Conservation (phyloP, 2,329 filamentous ascomycete species). For the Orbilia blumenaviensis region DNA sequence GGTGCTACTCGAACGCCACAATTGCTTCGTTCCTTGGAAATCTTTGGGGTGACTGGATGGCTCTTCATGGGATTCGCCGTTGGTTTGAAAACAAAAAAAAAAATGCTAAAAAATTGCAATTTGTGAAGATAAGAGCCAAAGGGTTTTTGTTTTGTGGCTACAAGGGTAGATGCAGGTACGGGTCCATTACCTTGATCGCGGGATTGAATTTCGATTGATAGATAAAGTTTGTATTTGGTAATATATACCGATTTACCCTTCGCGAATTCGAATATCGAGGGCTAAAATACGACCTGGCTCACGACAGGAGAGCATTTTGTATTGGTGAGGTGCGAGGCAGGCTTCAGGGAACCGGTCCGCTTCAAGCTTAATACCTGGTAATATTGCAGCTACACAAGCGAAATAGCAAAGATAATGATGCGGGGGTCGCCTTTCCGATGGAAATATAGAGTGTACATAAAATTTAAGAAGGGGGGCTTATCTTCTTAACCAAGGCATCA, state of each 20-base stretch:
- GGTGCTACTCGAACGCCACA: slow-evolving; percentile 26
- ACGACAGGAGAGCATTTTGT: no score
- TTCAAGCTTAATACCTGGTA: no score
- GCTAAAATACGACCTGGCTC: no score
- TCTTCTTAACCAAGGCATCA: no score
- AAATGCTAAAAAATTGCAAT: slow-evolving; percentile 1
- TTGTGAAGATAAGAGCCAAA: slow-evolving; percentile 16
- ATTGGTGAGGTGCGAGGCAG: no score
- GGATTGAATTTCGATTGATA: not conserved
- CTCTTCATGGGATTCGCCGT: slow-evolving; percentile 31
- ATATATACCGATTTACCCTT: not conserved
- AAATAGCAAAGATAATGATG: not conserved
- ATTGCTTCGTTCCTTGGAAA: slow-evolving; percentile 14
- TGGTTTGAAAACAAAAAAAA: no score
- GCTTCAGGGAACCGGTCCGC: no score
- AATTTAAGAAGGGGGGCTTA: no score
- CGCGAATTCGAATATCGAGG: no score
- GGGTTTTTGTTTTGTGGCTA: no score
- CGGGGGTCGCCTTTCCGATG: not conserved
- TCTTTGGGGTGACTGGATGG: slow-evolving; percentile 25
- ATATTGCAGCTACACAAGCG: not conserved
- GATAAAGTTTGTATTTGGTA: not conserved
- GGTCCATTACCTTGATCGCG: slow-evolving; percentile 26
- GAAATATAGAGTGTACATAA: no score
- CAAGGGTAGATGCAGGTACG: slow-evolving; percentile 33